These are phyloP conservation scores for Eremothecium cymbalariae DNA, from an alignment of 1,139 yeast genomes.

Conservation along the genomic window DNA sequence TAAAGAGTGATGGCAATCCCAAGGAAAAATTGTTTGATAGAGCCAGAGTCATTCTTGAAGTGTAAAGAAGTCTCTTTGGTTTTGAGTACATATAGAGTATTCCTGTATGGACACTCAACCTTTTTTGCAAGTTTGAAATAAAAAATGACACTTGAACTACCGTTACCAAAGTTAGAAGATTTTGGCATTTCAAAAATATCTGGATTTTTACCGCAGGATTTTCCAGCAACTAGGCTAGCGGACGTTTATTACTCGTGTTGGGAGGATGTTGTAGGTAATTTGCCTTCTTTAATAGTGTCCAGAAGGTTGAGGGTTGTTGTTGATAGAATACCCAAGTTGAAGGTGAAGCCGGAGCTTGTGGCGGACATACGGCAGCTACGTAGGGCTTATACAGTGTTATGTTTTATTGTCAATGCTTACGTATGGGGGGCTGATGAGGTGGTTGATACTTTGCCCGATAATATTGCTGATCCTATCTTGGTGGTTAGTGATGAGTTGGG, in stretches of 20 bases:
- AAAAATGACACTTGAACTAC: slow-evolving; percentile 13
- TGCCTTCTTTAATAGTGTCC: slow-evolving; percentile 68
- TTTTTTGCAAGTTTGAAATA: too few relatives aligned
- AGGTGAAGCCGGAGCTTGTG: slow-evolving; percentile 31
- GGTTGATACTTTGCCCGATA: slow-evolving; percentile 55
- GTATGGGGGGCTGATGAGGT: slow-evolving; percentile 78
- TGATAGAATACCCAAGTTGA: slow-evolving; percentile 51
- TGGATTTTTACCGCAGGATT: slow-evolving; percentile 69
- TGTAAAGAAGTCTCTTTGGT: too few relatives aligned
- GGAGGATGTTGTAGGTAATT: slow-evolving; percentile 59
- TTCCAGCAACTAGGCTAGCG: slow-evolving; percentile 57
- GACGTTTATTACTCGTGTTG: slow-evolving; percentile 62
- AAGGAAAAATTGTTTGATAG: too few relatives aligned
- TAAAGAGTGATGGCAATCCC: too few relatives aligned
- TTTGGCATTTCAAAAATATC: slow-evolving; percentile 61
- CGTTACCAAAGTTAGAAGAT: slow-evolving; percentile 44
- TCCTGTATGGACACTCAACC: too few relatives aligned
- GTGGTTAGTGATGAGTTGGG: slow-evolving; percentile 51
- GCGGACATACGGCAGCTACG: slow-evolving; percentile 46
- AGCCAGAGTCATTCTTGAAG: too few relatives aligned
- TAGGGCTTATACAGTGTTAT: slow-evolving; percentile 71
- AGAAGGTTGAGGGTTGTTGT: slow-evolving; percentile 51
- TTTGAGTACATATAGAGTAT: too few relatives aligned
- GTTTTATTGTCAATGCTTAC: slow-evolving; percentile 80
- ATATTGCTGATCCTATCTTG: slow-evolving; percentile 63